Conservation (phyloP, 306 rosid species). For the Chamaecrista fasciculata region DNA sequence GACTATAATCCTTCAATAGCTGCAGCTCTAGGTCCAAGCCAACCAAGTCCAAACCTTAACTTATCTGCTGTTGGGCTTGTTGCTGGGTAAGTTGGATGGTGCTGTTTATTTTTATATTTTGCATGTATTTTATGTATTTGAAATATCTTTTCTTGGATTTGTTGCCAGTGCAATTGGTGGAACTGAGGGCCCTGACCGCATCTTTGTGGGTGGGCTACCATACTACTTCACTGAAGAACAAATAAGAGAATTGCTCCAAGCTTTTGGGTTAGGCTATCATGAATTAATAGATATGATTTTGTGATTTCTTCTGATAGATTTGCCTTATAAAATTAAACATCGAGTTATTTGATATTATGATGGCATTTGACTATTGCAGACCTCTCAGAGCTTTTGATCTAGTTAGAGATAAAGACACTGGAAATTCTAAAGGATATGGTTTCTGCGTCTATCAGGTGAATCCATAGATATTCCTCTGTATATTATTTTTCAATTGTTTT, state of each 20-base stretch:
- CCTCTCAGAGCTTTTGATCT: slow-evolving; percentile 73
- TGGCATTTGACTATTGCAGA: slow-evolving; percentile 41
- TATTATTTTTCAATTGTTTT: background rate
- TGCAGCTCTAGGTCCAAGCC: slow-evolving; percentile 80
- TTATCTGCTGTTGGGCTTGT: slow-evolving; percentile 71
- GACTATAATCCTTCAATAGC: slow-evolving; percentile 82
- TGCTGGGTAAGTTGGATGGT: slow-evolving; percentile 45
- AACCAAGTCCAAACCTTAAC: slow-evolving; percentile 73
- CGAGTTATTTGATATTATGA: slow-evolving; percentile 20
- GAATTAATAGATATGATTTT: slow-evolving; percentile 8
- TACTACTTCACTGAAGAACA: slow-evolving; percentile 77
- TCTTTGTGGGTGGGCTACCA: slow-evolving; percentile 84
- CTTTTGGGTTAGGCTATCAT: slow-evolving; percentile 61
- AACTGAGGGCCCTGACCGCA: slow-evolving; percentile 78
- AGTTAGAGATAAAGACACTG: slow-evolving; percentile 80
- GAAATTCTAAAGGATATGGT: slow-evolving; percentile 85
- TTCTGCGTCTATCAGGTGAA: slow-evolving; percentile 77
- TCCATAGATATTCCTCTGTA: slow-evolving; percentile 20
- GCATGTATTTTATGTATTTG: background rate
- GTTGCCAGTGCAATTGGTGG: slow-evolving; percentile 55
- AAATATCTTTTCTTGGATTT: slow-evolving; percentile 23
- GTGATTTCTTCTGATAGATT: background rate
- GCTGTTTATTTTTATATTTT: slow-evolving; percentile 2
- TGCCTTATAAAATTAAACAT: slow-evolving; percentile 16
- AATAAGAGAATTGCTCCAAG: slow-evolving; percentile 65